Evolutionary conservation across 768 basidiomycete genomes (phyloP).

Genomic region (Vishniacozyma victoriae): DNA sequence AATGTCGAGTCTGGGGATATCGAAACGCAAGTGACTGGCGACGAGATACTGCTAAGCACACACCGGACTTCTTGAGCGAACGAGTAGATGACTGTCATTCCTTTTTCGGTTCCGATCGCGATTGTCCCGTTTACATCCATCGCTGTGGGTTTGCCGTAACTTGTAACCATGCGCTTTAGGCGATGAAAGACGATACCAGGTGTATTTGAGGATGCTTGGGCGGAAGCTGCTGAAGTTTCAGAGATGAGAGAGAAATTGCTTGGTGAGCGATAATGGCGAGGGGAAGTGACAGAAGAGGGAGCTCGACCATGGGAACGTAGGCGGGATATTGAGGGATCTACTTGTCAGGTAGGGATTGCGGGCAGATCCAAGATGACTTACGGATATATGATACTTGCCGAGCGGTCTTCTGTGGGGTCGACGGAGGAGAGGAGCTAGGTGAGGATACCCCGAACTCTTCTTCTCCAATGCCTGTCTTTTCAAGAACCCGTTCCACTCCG

Average conservation of each 20-base stretch:
- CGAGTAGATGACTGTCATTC: conserved; percentile 75
- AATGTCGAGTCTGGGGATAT: conserved; percentile 92
- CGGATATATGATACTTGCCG: conserved; percentile 21
- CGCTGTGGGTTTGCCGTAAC: conserved; percentile 65
- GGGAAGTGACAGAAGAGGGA: conserved; percentile 16
- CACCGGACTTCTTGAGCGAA: conserved; percentile 79
- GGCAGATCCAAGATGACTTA: conserved; percentile 4
- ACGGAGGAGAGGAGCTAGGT: conserved; percentile 10
- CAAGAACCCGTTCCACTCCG: not conserved
- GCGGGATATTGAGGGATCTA: conserved; percentile 37
- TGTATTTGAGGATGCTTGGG: not conserved
- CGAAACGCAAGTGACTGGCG: conserved; percentile 52
- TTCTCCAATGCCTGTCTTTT: conserved; percentile 3
- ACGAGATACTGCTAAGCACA: conserved; percentile 64
- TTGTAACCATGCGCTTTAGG: conserved; percentile 23
- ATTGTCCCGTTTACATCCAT: conserved; percentile 79
- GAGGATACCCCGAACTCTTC: conserved; percentile 14
- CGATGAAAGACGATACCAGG: conserved; percentile 38
- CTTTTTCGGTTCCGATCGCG: conserved; percentile 77
- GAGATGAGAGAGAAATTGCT: conserved; percentile 36
- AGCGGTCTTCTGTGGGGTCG: conserved; percentile 14
- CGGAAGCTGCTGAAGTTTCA: not conserved
- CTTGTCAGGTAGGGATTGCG: not conserved
- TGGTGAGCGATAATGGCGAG: conserved; percentile 16
- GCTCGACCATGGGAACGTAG: conserved; percentile 44